A percentile compares a stretch with the other conserved stretches of the same genome.
phyloP scores from a whole-genome alignment of 2,329 filamentous ascomycete species.

The Fusarium camptoceras region DNA sequence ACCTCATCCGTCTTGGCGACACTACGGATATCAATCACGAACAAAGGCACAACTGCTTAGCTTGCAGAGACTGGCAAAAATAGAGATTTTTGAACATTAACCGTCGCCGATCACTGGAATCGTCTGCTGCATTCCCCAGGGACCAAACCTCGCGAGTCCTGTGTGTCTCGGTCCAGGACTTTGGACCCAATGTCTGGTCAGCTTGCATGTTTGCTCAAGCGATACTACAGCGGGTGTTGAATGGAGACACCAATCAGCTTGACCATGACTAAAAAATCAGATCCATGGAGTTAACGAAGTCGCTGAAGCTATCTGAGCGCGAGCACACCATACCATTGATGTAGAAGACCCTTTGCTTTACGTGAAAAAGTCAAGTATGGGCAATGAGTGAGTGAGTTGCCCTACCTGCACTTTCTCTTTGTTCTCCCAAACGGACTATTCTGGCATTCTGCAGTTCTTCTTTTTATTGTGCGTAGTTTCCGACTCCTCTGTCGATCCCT shows the following conservation, averaged over 20 bases:
- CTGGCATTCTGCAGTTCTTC: constrained; percentile 2
- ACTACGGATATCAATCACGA: constrained; percentile 19
- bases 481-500: constrained; percentile 11
- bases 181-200: constrained; percentile 38
- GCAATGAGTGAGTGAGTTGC: constrained; percentile 5
- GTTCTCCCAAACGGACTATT: constrained; percentile 14
- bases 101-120: constrained; percentile 23
- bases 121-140: constrained; percentile 36
- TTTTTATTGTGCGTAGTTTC: constrained; percentile 1
- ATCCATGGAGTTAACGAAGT: constrained; percentile 6
- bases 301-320: constrained; percentile 15
- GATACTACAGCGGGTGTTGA: constrained; percentile 16
- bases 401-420: constrained; percentile 16
- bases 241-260: constrained; percentile 30
- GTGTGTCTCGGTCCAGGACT: constrained; percentile 38
- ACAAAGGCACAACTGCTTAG: constrained; percentile 11
- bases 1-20: constrained; percentile 29
- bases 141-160: constrained; percentile 22
- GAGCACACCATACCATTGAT: constrained; percentile 28
- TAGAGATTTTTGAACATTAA: constrained; percentile 15
- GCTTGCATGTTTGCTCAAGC: constrained; percentile 6
- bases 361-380: constrained; percentile 13
- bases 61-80: constrained; percentile 8
- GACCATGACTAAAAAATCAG: constrained; percentile 9
- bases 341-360: constrained; percentile 3